phyloP scores from a whole-genome alignment of 2,329 filamentous ascomycete species.

The Mariannaea elegans region DNA sequence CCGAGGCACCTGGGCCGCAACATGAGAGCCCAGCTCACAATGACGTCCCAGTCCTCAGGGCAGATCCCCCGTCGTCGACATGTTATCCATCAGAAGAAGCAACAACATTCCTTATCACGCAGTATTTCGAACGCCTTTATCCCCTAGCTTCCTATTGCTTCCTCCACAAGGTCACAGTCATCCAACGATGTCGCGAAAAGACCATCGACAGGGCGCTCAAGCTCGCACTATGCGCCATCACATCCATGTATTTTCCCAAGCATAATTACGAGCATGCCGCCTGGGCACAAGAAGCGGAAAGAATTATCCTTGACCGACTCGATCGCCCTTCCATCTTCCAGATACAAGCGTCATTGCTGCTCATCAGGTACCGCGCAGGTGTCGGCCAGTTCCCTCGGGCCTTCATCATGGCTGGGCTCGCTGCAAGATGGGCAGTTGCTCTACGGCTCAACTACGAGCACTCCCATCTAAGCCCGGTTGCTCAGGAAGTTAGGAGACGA shows the following conservation, averaged over 20 bases:
- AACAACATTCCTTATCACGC: constrained; percentile 25
- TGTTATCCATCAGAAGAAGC: constrained; percentile 30
- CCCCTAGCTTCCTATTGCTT: constrained; percentile 37
- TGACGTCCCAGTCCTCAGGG: background rate
- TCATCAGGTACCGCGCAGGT: constrained; percentile 38
- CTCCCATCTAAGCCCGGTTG: constrained; percentile 33
- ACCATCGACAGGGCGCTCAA: constrained; percentile 39
- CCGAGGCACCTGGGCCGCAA: constrained; percentile 25
- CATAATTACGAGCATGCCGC: constrained; percentile 19
- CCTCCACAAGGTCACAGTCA: constrained; percentile 37
- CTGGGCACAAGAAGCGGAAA: constrained; percentile 39
- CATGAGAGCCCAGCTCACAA: constrained; percentile 5
- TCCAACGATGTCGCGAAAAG: constrained; percentile 37
- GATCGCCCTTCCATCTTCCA: constrained; percentile 41
- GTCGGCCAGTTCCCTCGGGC: constrained; percentile 39
- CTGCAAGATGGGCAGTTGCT: constrained; percentile 38
- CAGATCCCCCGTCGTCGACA: background rate
- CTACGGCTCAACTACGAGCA: constrained; percentile 41
- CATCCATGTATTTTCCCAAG: constrained; percentile 36
- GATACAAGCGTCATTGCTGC: constrained; percentile 36
- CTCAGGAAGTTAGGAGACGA: constrained; percentile 37
- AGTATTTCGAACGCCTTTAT: constrained; percentile 38
- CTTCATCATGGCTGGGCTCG: constrained; percentile 40
- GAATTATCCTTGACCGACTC: constrained; percentile 35
- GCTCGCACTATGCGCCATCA: constrained; percentile 36